phyloP scores from a whole-genome alignment of 495 filamentous ascomycete genomes.

The Podospora bellae-mahoneyi region DNA sequence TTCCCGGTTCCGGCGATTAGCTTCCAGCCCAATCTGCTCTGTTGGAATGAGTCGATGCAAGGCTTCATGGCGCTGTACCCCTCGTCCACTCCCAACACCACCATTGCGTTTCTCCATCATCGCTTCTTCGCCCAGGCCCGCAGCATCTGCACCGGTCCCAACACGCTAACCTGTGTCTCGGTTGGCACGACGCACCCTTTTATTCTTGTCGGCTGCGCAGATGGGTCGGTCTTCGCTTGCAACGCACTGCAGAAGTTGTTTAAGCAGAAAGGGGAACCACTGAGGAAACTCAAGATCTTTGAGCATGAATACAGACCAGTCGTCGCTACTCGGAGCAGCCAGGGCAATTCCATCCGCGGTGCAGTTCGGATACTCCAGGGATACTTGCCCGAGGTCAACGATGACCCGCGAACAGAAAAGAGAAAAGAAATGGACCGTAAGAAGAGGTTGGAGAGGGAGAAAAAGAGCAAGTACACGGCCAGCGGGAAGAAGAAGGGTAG shows the following conservation, averaged over 20 bases:
- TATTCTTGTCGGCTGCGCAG: conserved; percentile 42
- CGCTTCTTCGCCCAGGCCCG: conserved; percentile 46
- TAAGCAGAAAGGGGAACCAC: conserved; percentile 40
- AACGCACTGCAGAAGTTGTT: conserved; percentile 48
- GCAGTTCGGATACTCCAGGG: conserved; percentile 44
- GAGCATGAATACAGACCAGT: conserved; percentile 44
- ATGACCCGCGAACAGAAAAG: conserved; percentile 63
- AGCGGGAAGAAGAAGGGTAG: conserved; percentile 54
- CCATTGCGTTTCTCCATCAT: conserved; percentile 44
- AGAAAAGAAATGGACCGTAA: conserved; percentile 61
- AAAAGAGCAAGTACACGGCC: conserved; percentile 27
- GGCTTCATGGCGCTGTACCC: conserved; percentile 47
- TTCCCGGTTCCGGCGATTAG: conserved; percentile 43
- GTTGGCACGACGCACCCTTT: conserved; percentile 44
- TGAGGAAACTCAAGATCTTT: conserved; percentile 45
- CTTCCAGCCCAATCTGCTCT: conserved; percentile 46
- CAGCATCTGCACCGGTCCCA: conserved; percentile 44
- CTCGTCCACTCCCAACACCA: conserved; percentile 44
- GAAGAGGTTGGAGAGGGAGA: conserved; percentile 51
- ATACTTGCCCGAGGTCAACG: conserved; percentile 52
- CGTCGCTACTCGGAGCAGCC: not conserved
- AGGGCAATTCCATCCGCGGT: conserved; percentile 20
- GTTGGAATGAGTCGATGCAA: conserved; percentile 45
- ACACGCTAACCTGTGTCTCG: conserved; percentile 43
- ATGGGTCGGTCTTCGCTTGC: conserved; percentile 44